Base-by-base conservation (phyloP, 805 yeast genomes). In the Saccharomycopsis fodiens region DNA sequence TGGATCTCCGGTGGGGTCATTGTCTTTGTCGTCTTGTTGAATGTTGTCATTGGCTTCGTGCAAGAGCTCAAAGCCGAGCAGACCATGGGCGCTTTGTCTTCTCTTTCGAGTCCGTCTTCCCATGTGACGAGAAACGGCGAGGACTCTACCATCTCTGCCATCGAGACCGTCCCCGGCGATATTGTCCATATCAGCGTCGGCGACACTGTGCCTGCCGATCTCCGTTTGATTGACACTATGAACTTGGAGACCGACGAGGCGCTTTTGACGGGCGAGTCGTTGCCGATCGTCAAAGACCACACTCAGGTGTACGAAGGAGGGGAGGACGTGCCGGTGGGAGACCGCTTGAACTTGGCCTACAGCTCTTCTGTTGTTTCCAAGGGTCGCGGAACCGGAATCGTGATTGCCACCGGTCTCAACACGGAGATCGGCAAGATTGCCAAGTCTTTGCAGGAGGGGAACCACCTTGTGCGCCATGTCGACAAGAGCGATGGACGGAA, bases 1-100 rank as follows among this genome's bases (percentile, higher is more conserved):
- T 83, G 85, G 82, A 84, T 83, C 52, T 78, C 86, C 6, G 93
- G 88, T 41, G 93, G 91, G 45, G 91, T 84, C 29, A 80, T 83
- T 58, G 78, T 76, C 1, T 80, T 74, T 39, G 89, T 84, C 20
- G 76, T 84, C 25, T 59, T 60, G 27, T 68, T 83, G 46, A 83
- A 83, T 57, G 76, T 83, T 31, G 62, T 63, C 23, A 80, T 83
- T 47, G 93, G 93, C 3, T 73, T 79, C 45, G 61, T 73, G 52
- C 93, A 83, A 60, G 91, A 83, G 58, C 70, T 68, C 57, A 78
- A 75, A 52, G 91, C 93, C 1, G 88, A 83, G 52, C 74, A 80
- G 57, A 84, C 91, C 1, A 84, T 83, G 86, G 84, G 80, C 32
- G 79, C 88, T 0, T 70, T 83, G 35, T 71, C 76, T 50, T 72